phyloP scores from a whole-genome alignment of 140 eudicot genomes.

The Cichorium intybus region DNA sequence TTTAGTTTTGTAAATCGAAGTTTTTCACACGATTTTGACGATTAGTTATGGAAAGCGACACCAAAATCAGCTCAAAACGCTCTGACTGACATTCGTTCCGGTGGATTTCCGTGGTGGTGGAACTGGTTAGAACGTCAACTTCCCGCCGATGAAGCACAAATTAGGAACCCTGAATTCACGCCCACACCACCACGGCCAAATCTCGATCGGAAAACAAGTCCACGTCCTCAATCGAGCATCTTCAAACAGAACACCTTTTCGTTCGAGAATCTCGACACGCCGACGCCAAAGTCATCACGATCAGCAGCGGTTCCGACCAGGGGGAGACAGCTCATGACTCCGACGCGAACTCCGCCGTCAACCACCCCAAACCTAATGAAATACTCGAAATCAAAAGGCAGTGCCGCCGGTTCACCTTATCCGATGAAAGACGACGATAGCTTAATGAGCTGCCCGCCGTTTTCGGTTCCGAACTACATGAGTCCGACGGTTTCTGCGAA shows the following conservation, averaged over 20 bases:
- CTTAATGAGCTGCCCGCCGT: constrained; percentile 90
- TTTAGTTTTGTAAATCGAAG: background rate
- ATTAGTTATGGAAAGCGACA: constrained; percentile 71
- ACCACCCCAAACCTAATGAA: constrained; percentile 43
- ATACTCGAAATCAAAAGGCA: constrained; percentile 43
- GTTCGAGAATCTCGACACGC: constrained; percentile 52
- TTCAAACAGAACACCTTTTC: constrained; percentile 28
- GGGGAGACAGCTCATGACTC: constrained; percentile 44
- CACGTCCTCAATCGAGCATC: constrained; percentile 42
- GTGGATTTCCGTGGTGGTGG: constrained; percentile 97
- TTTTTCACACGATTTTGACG: background rate
- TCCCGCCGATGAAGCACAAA: constrained; percentile 39
- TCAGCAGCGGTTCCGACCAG: constrained; percentile 55
- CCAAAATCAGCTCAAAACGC: constrained; percentile 59
- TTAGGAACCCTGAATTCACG: constrained; percentile 32
- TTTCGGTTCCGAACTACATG: constrained; percentile 92
- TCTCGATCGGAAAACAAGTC: constrained; percentile 53
- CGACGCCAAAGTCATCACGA: constrained; percentile 73
- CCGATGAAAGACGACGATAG: constrained; percentile 83
- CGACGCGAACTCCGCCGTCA: constrained; percentile 66
- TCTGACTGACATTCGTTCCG: constrained; percentile 44
- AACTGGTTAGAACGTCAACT: constrained; percentile 91
- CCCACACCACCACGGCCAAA: constrained; percentile 66
- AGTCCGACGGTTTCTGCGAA: constrained; percentile 78
- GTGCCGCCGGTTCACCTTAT: constrained; percentile 41